A percentile compares a stretch with the other conserved stretches of the same genome.
Evolutionary conservation across 805 yeast species (phyloP).

Genomic region (Cyberlindnera sargentensis): DNA sequence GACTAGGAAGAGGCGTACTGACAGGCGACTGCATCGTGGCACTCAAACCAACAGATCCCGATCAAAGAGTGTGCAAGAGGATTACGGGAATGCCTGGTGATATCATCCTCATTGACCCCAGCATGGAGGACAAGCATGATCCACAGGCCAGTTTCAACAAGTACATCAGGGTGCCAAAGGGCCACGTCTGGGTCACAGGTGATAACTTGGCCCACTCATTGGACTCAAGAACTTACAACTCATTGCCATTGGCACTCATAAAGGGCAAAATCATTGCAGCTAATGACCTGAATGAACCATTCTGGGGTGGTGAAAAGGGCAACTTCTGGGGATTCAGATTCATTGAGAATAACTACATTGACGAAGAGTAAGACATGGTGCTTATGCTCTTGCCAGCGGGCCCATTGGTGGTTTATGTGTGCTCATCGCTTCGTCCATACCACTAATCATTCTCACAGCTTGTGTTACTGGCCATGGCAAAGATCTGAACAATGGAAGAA

Average conservation of each 20-base stretch:
- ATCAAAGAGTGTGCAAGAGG: slow-evolving; percentile 82
- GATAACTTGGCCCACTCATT: slow-evolving; percentile 83
- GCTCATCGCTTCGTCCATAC: slow-evolving; percentile 40
- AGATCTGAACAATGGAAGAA: slow-evolving; percentile 64
- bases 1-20: slow-evolving; percentile 55
- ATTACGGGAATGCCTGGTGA: slow-evolving; percentile 97
- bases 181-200: slow-evolving; percentile 97
- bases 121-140: slow-evolving; percentile 28
- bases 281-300: slow-evolving; percentile 43
- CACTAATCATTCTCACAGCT: slow-evolving; percentile 33
- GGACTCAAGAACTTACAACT: slow-evolving; percentile 85
- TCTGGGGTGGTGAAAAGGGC: slow-evolving; percentile 28
- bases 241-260: slow-evolving; percentile 82
- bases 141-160: slow-evolving; percentile 28
- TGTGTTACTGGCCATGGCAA: slow-evolving; percentile 62
- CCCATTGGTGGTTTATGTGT: neutral
- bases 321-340: slow-evolving; percentile 48
- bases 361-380: slow-evolving; percentile 20
- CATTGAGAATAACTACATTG: slow-evolving; percentile 44
- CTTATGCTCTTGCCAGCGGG: neutral
- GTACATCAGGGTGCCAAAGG: slow-evolving; percentile 77
- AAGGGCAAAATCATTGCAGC: slow-evolving; percentile 84
- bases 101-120: slow-evolving; percentile 72
- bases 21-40: slow-evolving; percentile 90
- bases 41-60: slow-evolving; percentile 82